Conservation (phyloP, 495 filamentous ascomycete genomes). For the Lasiosphaeria hispida region DNA sequence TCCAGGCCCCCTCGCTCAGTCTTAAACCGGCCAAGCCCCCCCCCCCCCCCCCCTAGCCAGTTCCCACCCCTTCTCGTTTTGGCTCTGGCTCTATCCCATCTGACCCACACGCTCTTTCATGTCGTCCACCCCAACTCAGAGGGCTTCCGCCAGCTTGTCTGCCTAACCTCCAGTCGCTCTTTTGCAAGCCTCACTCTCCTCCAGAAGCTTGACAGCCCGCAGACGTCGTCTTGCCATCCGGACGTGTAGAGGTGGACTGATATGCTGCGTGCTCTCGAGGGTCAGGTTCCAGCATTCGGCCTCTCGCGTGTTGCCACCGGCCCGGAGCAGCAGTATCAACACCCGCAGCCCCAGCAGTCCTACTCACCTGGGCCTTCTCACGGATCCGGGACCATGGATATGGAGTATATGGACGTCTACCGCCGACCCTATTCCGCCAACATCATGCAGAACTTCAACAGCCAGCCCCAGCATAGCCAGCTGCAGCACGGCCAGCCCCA, state of each 20-base stretch:
- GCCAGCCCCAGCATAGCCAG: slow-evolving; percentile 5
- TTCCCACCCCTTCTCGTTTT: slow-evolving; percentile 22
- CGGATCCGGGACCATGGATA: slow-evolving; percentile 21
- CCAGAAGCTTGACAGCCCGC: background rate
- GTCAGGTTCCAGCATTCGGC: too few relatives aligned
- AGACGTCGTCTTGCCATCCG: background rate
- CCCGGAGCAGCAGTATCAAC: too few relatives aligned
- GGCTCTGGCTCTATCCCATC: slow-evolving; percentile 20
- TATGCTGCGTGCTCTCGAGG: too few relatives aligned
- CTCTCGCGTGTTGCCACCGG: too few relatives aligned
- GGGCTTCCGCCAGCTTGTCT: slow-evolving; percentile 15
- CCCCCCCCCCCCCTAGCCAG: slow-evolving; percentile 13
- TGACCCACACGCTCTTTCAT: slow-evolving; percentile 35
- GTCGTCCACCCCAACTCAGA: slow-evolving; percentile 16
- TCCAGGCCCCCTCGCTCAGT: slow-evolving; percentile 20
- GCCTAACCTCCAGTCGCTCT: slow-evolving; percentile 47
- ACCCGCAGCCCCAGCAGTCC: background rate
- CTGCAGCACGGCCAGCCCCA: slow-evolving; percentile 20
- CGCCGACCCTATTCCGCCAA: slow-evolving; percentile 24
- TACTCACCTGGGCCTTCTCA: background rate
- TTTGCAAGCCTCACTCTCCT: slow-evolving; percentile 15
- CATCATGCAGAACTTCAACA: slow-evolving; percentile 20
- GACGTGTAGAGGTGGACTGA: too few relatives aligned
- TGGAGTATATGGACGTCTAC: slow-evolving; percentile 32
- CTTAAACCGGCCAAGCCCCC: slow-evolving; percentile 35